Base-by-base conservation (phyloP, 176 grass and related monocot species). In the Microstegium vimineum region DNA sequence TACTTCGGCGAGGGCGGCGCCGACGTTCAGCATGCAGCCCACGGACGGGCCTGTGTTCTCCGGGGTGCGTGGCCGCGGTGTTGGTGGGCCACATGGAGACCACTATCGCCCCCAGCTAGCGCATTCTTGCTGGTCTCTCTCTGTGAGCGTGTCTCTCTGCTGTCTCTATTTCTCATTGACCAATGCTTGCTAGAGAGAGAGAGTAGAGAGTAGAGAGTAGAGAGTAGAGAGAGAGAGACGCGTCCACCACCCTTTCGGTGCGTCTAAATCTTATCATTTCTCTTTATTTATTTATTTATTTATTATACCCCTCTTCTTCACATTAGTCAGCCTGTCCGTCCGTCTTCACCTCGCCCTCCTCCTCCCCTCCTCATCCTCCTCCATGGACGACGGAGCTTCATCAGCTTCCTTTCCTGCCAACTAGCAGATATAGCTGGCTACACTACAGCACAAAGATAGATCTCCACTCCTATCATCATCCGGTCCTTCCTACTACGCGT, bases 261-360 rank as follows among this genome's bases (percentile, higher is more conserved):
- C 51, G 59, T 66, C 71, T 67, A 77, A 79, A 83, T 64, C 81
- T 74, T 45, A 68, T 62, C 49, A 63, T 82, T 20, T 31, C 47
- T 23, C 71, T 76, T 34, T 38, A 54, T 68, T 11, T 69, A 70
- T 45, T 20, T 75, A n/a, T n/a, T n/a, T n/a, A n/a, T n/a, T n/a
- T n/a, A n/a, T n/a, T n/a, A n/a, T n/a, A 36, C 62, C 36, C 27
- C 46, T 49, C 74, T 34, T 51, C 51, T 56, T n/a, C 7, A 22
- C 71, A 69, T 69, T 42, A 69, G 52, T 56, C 52, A 56, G 52
- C 20, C 52, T 20, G 16, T 17, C 16, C 47, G 28, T 32, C 62
- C 20, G 14, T 65, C 66, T 15, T 69, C 37, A 7, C 32, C 35
- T 68, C n/a, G n/a, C n/a, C n/a, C n/a, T n/a, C n/a, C 64, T 8